Conservation (phyloP, 164 flowering plant species). For the Sedum album region DNA sequence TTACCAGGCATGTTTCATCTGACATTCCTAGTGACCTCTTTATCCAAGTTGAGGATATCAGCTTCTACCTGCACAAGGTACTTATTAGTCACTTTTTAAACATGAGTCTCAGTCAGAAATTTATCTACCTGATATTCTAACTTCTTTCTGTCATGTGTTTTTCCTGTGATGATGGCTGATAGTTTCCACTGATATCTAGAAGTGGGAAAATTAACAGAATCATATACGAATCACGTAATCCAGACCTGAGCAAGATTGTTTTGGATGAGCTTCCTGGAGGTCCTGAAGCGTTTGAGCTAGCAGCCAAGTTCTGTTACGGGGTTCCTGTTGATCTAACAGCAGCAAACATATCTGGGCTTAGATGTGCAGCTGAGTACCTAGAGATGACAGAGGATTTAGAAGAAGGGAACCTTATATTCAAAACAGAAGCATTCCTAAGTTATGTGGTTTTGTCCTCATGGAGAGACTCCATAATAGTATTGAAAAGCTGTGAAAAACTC, state of each 20-base stretch:
- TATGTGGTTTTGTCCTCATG: conserved; percentile 79
- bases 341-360: conserved; percentile 66
- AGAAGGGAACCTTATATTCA: conserved; percentile 88
- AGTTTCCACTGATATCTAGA: conserved; percentile 79
- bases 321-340: conserved; percentile 74
- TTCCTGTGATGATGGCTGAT: neutral
- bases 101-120: neutral
- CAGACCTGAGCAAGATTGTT: conserved; percentile 33
- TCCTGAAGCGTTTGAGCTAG: conserved; percentile 67
- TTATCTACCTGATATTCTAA: neutral
- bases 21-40: conserved; percentile 88
- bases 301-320: conserved; percentile 86
- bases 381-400: conserved; percentile 96
- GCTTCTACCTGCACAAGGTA: conserved; percentile 95
- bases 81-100: neutral
- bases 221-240: conserved; percentile 51
- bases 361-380: conserved; percentile 83
- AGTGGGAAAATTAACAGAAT: conserved; percentile 71
- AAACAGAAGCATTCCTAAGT: conserved; percentile 84
- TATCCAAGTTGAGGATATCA: conserved; percentile 58
- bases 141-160: neutral
- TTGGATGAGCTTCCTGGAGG: conserved; percentile 80
- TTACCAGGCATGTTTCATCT: conserved; percentile 68
- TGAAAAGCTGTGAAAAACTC: conserved; percentile 70
- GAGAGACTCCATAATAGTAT: conserved; percentile 78